Evolutionary conservation across 768 basidiomycete species (phyloP), one percentile per base, ranked within the genome.

Genomic region (Termitomyces sp.): DNA sequence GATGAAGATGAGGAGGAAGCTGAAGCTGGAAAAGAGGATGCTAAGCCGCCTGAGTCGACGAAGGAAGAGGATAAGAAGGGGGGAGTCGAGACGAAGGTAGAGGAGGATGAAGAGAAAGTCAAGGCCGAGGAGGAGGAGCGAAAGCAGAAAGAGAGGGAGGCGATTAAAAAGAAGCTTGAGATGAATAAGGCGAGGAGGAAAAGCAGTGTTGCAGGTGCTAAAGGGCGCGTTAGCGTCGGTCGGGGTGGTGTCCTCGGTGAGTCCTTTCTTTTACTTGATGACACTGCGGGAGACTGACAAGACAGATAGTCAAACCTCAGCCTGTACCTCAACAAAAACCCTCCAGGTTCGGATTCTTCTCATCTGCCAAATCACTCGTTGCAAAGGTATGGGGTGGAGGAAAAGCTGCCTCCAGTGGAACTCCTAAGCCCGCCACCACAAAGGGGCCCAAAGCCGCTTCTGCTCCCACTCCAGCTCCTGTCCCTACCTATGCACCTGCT

Each of bases 371-470:
- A 70, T 82, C 83, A 0, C 74, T 92, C 3, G 89, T 92, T 4
- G 78, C 81, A 66, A 89, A 82, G 64, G 88, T 92, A 1, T 92
- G 89, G 89, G 86, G 84, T 66, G 78, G 87, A 65, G 83, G 77
- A 8, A 81, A 79, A 66, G 46, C 71, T 10, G 59, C 55, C n/a
- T n/a, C 40, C 15, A 43, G 5, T 17, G 31, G 54, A 31, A 12
- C 29, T 32, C 17, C 40, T 7, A 55, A 43, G 40, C 9, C 55
- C 7, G n/a, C 32, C 5, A 56, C 17, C 2, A 56, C 55, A 4
- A 56, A 56, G 40, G 31, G 31, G 8, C 69, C 70, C 31, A 71
- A 74, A 62, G 52, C 71, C 32, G 56, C 66, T 56, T 59, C 70
- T 60, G 32, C 57, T 10, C n/a, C 29, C 54, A 38, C 66, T 55